These are phyloP conservation scores for Tephrocybe sp. DNA, from an alignment of 768 basidiomycete genomes.

Conservation along the genomic window DNA sequence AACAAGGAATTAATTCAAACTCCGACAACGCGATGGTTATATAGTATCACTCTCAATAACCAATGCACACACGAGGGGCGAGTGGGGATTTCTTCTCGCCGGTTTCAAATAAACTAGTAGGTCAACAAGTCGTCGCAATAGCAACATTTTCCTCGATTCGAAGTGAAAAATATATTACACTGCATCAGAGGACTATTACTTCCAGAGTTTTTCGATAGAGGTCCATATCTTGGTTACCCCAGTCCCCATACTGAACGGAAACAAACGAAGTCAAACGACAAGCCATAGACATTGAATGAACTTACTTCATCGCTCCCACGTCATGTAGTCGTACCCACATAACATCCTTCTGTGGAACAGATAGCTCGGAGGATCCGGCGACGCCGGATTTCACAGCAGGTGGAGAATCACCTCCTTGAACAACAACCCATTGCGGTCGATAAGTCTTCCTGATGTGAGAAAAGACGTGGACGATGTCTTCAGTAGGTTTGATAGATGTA, in stretches of 20 bases:
- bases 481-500: conserved; percentile 45
- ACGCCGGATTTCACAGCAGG: conserved; percentile 28
- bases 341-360: conserved; percentile 18
- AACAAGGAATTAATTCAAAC: too few relatives aligned
- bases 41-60: too few relatives aligned
- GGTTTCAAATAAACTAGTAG: too few relatives aligned
- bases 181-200: too few relatives aligned
- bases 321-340: conserved; percentile 55
- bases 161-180: too few relatives aligned
- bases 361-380: neutral
- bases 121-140: too few relatives aligned
- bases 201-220: conserved; percentile 47
- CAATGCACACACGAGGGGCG: too few relatives aligned
- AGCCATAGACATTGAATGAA: conserved; percentile 20
- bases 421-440: conserved; percentile 65
- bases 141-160: too few relatives aligned
- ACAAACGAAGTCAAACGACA: conserved; percentile 8
- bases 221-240: conserved; percentile 78
- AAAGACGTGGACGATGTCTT: conserved; percentile 78
- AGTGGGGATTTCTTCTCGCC: too few relatives aligned
- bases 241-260: conserved; percentile 57
- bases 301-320: conserved; percentile 62
- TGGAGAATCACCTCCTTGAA: conserved; percentile 52
- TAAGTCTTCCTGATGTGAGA: conserved; percentile 91
- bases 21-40: too few relatives aligned